Evolutionary conservation across 257 asterid species (phyloP).

Genomic region (Avicennia marina): DNA sequence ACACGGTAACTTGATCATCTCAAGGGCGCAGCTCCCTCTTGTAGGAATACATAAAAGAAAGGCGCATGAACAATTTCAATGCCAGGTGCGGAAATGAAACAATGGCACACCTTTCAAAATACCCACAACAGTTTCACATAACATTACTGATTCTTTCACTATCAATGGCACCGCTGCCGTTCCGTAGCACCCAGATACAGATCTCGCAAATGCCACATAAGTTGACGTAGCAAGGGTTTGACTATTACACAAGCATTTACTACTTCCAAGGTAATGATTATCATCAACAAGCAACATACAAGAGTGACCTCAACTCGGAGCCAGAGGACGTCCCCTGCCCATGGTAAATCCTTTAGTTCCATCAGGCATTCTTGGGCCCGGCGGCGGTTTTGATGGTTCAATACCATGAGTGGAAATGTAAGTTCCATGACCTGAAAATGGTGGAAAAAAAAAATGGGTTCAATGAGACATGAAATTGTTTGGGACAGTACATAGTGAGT

Average conservation of each 20-base stretch:
- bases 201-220: background rate
- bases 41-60: too few species aligned
- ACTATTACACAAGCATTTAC: constrained; percentile 14
- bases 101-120: background rate
- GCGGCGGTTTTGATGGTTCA: constrained; percentile 87
- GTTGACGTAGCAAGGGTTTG: constrained; percentile 2
- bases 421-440: constrained; percentile 53
- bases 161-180: background rate
- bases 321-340: constrained; percentile 83
- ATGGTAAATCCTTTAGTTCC: constrained; percentile 86
- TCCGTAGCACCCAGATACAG: constrained; percentile 9
- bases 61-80: too few species aligned
- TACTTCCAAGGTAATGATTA: constrained; percentile 15
- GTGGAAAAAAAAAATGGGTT: background rate
- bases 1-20: too few species aligned
- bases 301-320: background rate
- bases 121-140: constrained; percentile 10
- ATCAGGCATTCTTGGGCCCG: constrained; percentile 98
- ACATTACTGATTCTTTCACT: constrained; percentile 6
- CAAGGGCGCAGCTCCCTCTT: too few species aligned
- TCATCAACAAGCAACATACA: constrained; percentile 19
- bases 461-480: background rate
- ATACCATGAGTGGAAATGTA: constrained; percentile 35
- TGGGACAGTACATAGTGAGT: background rate
- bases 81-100: background rate